Percentiles rank a stretch among this genome's conserved stretches.
Evolutionary conservation across 495 filamentous ascomycete genomes (phyloP).

Genomic region (Penicillium egyptiacum): DNA sequence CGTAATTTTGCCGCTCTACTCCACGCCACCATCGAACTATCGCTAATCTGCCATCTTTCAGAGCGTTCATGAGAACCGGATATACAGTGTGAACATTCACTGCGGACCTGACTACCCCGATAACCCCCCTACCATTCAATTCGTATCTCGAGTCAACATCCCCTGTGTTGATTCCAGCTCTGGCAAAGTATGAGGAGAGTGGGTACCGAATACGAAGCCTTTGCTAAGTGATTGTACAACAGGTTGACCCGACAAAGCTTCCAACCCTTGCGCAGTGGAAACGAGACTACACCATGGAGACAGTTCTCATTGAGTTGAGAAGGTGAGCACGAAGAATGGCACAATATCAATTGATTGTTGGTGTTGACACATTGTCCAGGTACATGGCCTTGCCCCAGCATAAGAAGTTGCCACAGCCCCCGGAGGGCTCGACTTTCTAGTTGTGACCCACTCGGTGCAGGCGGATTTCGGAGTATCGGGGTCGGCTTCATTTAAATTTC

Average conservation of each 20-base stretch:
- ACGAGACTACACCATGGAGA: slow-evolving; percentile 89
- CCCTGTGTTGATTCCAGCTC: slow-evolving; percentile 81
- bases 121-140: slow-evolving; percentile 81
- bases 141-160: slow-evolving; percentile 90
- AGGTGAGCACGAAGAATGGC: slow-evolving; percentile 47
- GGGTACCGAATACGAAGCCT: not conserved
- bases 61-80: slow-evolving; percentile 96
- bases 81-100: slow-evolving; percentile 97
- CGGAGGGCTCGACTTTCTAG: slow-evolving; percentile 79
- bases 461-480: slow-evolving; percentile 36
- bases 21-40: not conserved
- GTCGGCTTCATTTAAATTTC: slow-evolving; percentile 32
- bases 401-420: slow-evolving; percentile 93
- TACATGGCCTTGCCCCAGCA: slow-evolving; percentile 92
- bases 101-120: slow-evolving; percentile 90
- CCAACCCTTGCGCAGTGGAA: slow-evolving; percentile 86
- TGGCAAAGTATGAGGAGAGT: slow-evolving; percentile 59
- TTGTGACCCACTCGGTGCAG: slow-evolving; percentile 19
- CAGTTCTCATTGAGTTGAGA: slow-evolving; percentile 84
- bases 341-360: not conserved
- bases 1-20: slow-evolving; percentile 52
- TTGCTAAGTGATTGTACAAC: slow-evolving; percentile 8
- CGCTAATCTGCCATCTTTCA: slow-evolving; percentile 38
- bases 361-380: slow-evolving; percentile 45
- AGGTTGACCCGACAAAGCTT: slow-evolving; percentile 84